Evolutionary conservation across 805 yeast species (phyloP), one percentile per base, ranked within the genome.

Genomic region (Sugiyamaella americana): DNA sequence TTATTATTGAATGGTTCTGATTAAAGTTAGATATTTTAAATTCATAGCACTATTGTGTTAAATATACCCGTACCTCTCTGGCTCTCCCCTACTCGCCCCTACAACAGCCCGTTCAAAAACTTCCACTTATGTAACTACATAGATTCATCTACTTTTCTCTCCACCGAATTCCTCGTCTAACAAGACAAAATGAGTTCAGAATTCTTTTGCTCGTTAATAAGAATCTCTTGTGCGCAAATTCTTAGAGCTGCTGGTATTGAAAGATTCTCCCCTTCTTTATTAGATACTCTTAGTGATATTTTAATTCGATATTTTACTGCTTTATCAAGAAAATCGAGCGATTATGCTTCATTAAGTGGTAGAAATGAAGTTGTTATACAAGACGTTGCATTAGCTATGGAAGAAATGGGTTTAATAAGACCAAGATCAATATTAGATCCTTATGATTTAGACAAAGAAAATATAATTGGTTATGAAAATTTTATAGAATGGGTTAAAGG

Each of bases 221-320:
- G 80, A 34, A 65, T 78, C 39, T 68, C 80, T 0, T 68, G 75
- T 51, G 68, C 76, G 41, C 83, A 78, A 60, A 71, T 76, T 1
- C 72, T 91, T 44, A 79, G 87, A 51, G 79, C 93, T 0, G 76
- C 80, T 24, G 98, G 98, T 0, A 87, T 88, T 58, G 96, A 87
- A 51, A 74, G 80, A 56, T 80, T 89, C 52, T 72, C 80, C 43
- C 85, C 91, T 5, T 70, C 78, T 5, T 76, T 84, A 1, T 69
- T 91, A 6, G 89, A 87, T 58, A 73, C 80, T 1, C 55, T 88
- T n/a, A 81, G 95, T 0, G 96, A 88, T 58, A 58, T 91, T 1
- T 79, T 83, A 59, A 67, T 84, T 16, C 74, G 83, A 48, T 82
- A 80, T 59, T 63, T 91, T 38, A 68, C 69, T 41, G 65, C 80